phyloP scores from a whole-genome alignment of 805 yeast species.

The Candida chauliodis region DNA sequence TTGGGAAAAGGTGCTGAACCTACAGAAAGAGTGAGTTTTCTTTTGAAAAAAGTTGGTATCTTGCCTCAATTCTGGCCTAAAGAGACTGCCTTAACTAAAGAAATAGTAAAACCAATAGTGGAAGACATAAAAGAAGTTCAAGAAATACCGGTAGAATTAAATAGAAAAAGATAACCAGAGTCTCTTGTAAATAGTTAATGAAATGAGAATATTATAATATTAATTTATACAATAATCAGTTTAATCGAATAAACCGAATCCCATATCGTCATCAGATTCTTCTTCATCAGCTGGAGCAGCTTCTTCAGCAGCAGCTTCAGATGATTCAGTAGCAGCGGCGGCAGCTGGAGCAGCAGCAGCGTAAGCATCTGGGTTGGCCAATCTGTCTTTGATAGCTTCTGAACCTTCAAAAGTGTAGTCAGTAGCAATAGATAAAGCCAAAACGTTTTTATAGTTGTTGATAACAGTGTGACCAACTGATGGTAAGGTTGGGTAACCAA shows the following conservation, averaged over 20 bases:
- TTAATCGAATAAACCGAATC: conserved; percentile 98
- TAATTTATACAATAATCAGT: conserved; percentile 13
- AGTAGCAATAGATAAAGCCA: conserved; percentile 97
- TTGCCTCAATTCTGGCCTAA: conserved; percentile 58
- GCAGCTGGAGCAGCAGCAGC: conserved; percentile 98
- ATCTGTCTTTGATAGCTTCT: conserved; percentile 98
- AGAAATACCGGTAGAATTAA: conserved; percentile 31
- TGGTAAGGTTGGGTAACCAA: conserved; percentile 99
- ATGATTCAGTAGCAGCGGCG: conserved; percentile 55
- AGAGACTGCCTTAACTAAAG: conserved; percentile 36
- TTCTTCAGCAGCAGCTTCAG: conserved; percentile 69
- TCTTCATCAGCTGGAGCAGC: conserved; percentile 73
- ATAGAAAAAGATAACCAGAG: conserved; percentile 27
- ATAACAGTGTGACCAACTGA: conserved; percentile 98
- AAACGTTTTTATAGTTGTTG: conserved; percentile 98
- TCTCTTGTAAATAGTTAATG: conserved; percentile 4
- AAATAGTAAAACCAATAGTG: conserved; percentile 27
- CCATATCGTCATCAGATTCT: conserved; percentile 88
- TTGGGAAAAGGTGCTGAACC: conserved; percentile 97
- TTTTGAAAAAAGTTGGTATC: conserved; percentile 76
- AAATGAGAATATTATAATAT: neutral
- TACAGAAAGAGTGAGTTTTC: conserved; percentile 69
- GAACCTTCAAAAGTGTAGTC: conserved; percentile 99
- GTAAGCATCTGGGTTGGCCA: conserved; percentile 99
- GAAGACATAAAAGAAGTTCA: conserved; percentile 21